These are phyloP conservation scores for Porcisia deanei DNA, from an alignment of 208 protist genomes.

Conservation along the genomic window DNA sequence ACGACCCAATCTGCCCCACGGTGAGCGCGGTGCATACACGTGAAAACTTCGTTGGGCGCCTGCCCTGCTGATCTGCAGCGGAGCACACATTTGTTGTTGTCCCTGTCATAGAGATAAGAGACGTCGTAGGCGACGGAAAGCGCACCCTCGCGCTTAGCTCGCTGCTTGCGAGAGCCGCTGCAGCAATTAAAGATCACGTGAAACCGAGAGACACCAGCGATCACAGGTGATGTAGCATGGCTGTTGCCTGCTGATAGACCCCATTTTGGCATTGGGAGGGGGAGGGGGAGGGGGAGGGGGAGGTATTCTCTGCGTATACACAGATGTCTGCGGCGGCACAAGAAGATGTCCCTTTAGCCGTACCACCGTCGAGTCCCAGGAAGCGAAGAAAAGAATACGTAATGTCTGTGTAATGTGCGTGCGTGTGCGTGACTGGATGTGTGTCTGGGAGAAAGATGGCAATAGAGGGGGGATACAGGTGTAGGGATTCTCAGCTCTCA, in stretches of 20 bases:
- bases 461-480: background rate
- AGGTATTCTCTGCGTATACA: background rate
- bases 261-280: background rate
- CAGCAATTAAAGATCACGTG: constrained; percentile 44
- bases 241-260: background rate
- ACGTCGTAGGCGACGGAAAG: constrained; percentile 52
- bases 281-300: background rate
- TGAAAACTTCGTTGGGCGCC: constrained; percentile 46
- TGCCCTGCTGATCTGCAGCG: constrained; percentile 43
- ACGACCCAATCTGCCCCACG: constrained; percentile 51
- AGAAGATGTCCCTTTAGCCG: background rate
- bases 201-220: constrained; percentile 50
- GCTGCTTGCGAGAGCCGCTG: constrained; percentile 45
- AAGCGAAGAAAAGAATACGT: background rate
- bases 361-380: background rate
- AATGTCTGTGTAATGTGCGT: constrained; percentile 4
- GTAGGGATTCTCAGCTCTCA: background rate
- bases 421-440: constrained; percentile 1
- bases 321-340: background rate
- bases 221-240: background rate
- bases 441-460: background rate
- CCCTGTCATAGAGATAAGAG: constrained; percentile 46
- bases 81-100: constrained; percentile 32
- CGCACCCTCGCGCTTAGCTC: constrained; percentile 43
- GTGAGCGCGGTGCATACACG: constrained; percentile 51